Conservation (phyloP, 495 filamentous ascomycete species). For the Podospora didyma region DNA sequence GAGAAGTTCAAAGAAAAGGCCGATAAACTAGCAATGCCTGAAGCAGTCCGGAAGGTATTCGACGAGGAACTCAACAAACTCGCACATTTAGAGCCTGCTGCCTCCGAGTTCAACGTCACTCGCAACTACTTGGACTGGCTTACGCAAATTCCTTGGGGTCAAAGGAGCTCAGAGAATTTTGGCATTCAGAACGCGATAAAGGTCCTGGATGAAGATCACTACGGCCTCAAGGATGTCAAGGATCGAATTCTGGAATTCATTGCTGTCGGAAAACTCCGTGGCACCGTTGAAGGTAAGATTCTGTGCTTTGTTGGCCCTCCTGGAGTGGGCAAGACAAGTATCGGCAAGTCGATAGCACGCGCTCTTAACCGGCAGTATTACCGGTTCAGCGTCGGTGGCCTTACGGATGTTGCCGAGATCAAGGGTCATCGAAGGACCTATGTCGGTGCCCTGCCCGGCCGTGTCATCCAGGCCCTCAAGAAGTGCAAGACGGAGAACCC, state of each 20-base stretch:
- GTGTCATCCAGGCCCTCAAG: constrained; percentile 97
- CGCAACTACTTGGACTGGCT: constrained; percentile 98
- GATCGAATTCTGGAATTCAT: constrained; percentile 99
- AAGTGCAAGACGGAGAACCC: constrained; percentile 99
- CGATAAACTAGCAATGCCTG: constrained; percentile 91
- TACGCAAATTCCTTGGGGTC: constrained; percentile 97
- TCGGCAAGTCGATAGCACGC: constrained; percentile 95
- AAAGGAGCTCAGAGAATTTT: constrained; percentile 94
- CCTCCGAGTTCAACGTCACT: constrained; percentile 99
- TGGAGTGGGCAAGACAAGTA: constrained; percentile 94
- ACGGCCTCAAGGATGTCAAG: constrained; percentile 97
- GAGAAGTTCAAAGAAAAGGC: constrained; percentile 97
- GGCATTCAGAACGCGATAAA: constrained; percentile 84
- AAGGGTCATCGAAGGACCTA: constrained; percentile 97
- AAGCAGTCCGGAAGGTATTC: constrained; percentile 92
- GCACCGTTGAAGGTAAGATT: constrained; percentile 98
- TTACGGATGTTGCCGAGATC: constrained; percentile 98
- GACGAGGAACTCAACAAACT: constrained; percentile 98
- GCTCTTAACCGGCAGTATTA: constrained; percentile 96
- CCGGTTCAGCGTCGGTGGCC: constrained; percentile 92
- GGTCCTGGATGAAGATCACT: constrained; percentile 95
- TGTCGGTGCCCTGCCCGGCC: constrained; percentile 90
- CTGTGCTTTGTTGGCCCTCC: constrained; percentile 96
- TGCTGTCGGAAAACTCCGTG: constrained; percentile 93
- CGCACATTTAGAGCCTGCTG: constrained; percentile 87